Conservation (phyloP, 768 basidiomycete species). For the Cystoderma amianthinum region DNA sequence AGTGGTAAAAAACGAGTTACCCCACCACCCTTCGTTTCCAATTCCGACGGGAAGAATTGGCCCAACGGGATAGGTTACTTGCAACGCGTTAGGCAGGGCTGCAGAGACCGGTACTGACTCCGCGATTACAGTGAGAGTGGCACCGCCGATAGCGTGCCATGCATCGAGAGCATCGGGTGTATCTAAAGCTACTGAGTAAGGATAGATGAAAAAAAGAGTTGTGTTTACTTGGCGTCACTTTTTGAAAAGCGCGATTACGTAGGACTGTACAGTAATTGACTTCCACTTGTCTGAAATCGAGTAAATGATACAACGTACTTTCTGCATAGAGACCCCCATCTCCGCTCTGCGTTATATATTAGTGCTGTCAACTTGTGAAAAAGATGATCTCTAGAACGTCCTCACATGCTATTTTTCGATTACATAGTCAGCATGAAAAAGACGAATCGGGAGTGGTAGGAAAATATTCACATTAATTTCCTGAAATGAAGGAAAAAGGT, state of each 20-base stretch:
- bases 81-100: conserved; percentile 52
- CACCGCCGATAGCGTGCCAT: conserved; percentile 34
- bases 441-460: no score
- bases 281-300: no score
- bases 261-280: conserved; percentile 32
- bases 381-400: no score
- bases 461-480: background rate
- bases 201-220: no score
- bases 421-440: no score
- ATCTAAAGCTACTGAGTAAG: no score
- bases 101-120: conserved; percentile 42
- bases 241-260: conserved; percentile 60
- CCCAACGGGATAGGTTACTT: conserved; percentile 31
- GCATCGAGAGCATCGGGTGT: conserved; percentile 36
- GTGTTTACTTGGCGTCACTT: conserved; percentile 51
- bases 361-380: no score
- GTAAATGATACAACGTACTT: background rate
- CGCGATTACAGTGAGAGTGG: conserved; percentile 39
- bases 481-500: background rate
- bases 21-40: conserved; percentile 48
- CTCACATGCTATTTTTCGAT: background rate
- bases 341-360: no score
- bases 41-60: conserved; percentile 36
- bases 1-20: no score
- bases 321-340: conserved; percentile 2